Conservation (phyloP, 2,329 filamentous ascomycete genomes). For the Penicillium frequentans region DNA sequence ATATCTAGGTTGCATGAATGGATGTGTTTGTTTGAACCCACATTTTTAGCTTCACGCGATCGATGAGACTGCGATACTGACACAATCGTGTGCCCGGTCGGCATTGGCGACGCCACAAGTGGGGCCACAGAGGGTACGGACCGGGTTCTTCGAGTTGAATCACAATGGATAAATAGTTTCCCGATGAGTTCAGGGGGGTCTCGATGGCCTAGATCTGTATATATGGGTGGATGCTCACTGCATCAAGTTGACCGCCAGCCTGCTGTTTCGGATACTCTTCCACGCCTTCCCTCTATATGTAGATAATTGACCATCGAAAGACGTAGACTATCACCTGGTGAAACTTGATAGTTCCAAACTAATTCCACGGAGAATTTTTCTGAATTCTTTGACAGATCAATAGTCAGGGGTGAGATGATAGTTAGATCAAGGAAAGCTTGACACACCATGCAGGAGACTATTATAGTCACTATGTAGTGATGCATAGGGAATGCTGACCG, state of each 20-base stretch:
- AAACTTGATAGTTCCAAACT: neutral
- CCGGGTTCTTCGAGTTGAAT: neutral
- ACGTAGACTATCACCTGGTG: neutral
- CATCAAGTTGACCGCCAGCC: neutral
- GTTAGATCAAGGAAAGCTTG: neutral
- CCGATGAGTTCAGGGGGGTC: neutral
- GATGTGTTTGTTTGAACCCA: neutral
- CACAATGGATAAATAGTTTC: neutral
- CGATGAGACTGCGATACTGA: neutral
- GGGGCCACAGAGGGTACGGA: neutral
- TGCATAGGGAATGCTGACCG: neutral
- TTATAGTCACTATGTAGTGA: neutral
- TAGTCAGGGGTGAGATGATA: neutral
- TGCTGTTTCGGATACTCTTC: neutral
- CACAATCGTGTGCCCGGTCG: neutral
- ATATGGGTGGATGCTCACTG: neutral
- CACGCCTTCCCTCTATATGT: neutral
- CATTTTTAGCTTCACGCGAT: neutral
- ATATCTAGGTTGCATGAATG: too few relatives aligned
- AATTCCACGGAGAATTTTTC: neutral
- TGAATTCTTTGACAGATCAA: neutral
- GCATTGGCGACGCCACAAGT: neutral
- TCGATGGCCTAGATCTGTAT: neutral
- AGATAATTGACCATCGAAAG: neutral
- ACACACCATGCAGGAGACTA: neutral